Base-by-base conservation (phyloP, 371 early-diverging fungal genomes). In the Syncephalis fuscata region DNA sequence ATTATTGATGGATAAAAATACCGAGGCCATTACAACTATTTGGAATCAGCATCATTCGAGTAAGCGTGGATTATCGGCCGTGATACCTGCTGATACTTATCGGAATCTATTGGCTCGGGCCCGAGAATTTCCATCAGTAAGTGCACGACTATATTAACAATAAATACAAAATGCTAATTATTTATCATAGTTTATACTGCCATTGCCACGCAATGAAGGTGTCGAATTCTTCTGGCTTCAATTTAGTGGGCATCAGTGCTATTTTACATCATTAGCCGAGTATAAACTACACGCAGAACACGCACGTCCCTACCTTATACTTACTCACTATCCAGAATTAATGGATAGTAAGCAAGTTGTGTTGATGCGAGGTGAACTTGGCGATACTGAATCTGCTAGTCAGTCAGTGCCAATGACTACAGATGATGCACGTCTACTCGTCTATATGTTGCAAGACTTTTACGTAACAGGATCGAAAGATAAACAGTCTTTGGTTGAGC, bases 311-410 rank as follows among this genome's bases (percentile, higher is more conserved):
- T 77, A 77, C 56, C 70, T 94, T 46, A 84, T 85, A 9, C 55
- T 94, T 48, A 85, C 86, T 5, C 86, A 89, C 55, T 91, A 86
- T 70, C 76, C 85, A 27, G 95, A 94, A 41, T 66, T 92, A 46
- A 60, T 68, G 17, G 73, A 82, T 0, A 61, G 67, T 50, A 85
- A 90, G 60, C 80, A 70, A 19, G 71, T 94, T 48, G 91, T 92
- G 19, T 68, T 94, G 47, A 94, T 94, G 94, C 70, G 74, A 26
- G 95, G 95, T 14, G 85, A 88, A 49, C 57, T 82, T 37, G 71
- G 71, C 8, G 68, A 71, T 32, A 32, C 32, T 11, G 32, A 23
- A 56, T 64, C n/a, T 24, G 53, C 52, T 32, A 14, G n/a, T 11
- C 26, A 50, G 14, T 67, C 74, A 14, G 65, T 63, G 17, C 58